Percentiles rank a stretch among this genome's conserved stretches.
Evolutionary conservation across 768 basidiomycete species (phyloP).

Genomic region (Lactarius sanguifluus): DNA sequence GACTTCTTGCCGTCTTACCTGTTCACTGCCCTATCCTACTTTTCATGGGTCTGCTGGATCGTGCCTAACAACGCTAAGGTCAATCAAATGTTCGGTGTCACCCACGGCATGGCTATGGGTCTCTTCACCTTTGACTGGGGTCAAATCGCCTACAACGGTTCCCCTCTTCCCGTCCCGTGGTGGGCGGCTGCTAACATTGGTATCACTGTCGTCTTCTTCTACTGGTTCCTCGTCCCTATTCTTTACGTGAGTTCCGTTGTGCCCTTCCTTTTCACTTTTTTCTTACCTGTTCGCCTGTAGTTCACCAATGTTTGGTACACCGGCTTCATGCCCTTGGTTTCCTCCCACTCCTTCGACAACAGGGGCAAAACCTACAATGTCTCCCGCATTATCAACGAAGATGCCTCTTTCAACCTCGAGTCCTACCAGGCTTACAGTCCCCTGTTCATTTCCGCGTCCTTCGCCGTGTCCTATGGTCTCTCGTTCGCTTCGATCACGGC

Average conservation of each 20-base stretch:
- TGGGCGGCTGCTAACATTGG: slow-evolving; percentile 77
- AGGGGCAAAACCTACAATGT: slow-evolving; percentile 59
- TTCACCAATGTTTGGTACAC: slow-evolving; percentile 53
- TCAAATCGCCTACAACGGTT: slow-evolving; percentile 67
- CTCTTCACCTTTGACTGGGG: slow-evolving; percentile 82
- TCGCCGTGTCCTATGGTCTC: slow-evolving; percentile 74
- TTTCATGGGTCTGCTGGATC: slow-evolving; percentile 64
- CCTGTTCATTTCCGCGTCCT: slow-evolving; percentile 63
- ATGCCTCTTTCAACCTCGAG: slow-evolving; percentile 53
- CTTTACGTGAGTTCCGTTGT: slow-evolving; percentile 42
- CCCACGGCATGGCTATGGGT: slow-evolving; percentile 52
- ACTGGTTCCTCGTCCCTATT: slow-evolving; percentile 63
- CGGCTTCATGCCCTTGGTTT: slow-evolving; percentile 49
- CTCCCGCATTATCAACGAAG: slow-evolving; percentile 50
- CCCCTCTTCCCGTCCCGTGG: slow-evolving; percentile 78
- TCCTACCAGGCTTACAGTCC: slow-evolving; percentile 60
- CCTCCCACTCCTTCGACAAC: slow-evolving; percentile 66
- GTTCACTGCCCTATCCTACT: slow-evolving; percentile 34
- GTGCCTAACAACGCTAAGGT: slow-evolving; percentile 65
- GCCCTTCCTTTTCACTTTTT: slow-evolving; percentile 1
- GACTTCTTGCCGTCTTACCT: slow-evolving; percentile 22
- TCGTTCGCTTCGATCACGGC: slow-evolving; percentile 81
- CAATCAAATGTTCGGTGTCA: slow-evolving; percentile 74
- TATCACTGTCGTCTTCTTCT: slow-evolving; percentile 63
- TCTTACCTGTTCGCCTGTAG: slow-evolving; percentile 25